Evolutionary conservation across 2,329 filamentous ascomycete genomes (phyloP), one percentile per base, ranked within the genome.

Genomic region (Xylariaceae sp.): DNA sequence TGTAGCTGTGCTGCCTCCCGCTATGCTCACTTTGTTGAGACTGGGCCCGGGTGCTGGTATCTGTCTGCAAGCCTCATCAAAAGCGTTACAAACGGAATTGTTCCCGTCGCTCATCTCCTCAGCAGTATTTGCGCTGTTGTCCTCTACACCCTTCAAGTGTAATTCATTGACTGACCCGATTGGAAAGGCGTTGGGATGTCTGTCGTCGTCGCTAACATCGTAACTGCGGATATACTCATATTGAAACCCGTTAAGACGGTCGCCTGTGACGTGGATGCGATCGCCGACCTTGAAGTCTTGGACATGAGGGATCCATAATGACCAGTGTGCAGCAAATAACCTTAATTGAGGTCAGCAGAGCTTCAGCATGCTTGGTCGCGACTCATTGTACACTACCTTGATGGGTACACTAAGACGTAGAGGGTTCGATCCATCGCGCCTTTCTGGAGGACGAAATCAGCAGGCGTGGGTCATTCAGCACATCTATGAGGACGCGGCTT

Each of bases 301-400:
- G 33, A 9, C 4, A 19, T 54, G 45, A 7, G 56, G 56, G 15
- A 56, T n/a, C 54, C 54, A 58, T 41, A 58, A 57, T 10, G 56
- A 53, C 56, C 56, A 58, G 32, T 58, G 56, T 18, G 56, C 56
- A 22, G 56, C 54, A 36, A 58, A 58, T 40, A 58, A 43, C 31
- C 47, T 27, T 27, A 27, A 7, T 27, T 7, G 22, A 4, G 22
- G 22, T 27, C 22, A 27, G 22, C 7, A 27, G n/a, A 27, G 4
- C 22, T 27, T 27, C 4, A 5, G 22, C 22, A 27, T 27, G 22
- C 7, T 27, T 7, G 22, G 22, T 27, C 22, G 22, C 22, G 22
- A 27, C 22, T 27, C 7, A 27, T 27, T 27, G 22, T 27, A 27
- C 7, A 27, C 22, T 27, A 27, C 22, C 22, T 54, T 22, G 54